Evolutionary conservation across 2,329 filamentous ascomycete species (phyloP).

Genomic region (Aspergillus pseudonomiae): DNA sequence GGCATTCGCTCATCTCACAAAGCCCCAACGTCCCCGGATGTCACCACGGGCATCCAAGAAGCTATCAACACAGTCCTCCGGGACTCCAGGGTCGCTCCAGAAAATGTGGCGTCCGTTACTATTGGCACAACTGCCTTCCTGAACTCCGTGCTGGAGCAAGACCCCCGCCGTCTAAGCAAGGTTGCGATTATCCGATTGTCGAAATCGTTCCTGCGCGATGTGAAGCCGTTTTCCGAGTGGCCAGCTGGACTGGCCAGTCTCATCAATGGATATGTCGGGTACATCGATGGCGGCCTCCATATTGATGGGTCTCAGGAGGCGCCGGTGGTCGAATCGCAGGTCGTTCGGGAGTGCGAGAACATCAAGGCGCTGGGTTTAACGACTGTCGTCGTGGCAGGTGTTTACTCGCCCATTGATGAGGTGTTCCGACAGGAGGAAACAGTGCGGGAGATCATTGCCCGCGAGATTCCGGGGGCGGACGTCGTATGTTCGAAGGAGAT

Average conservation of each 20-base stretch:
- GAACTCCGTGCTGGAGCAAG: slow-evolving; percentile 48
- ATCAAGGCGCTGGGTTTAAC: background rate
- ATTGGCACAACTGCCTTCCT: slow-evolving; percentile 59
- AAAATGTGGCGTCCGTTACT: slow-evolving; percentile 49
- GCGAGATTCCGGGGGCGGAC: background rate
- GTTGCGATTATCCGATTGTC: background rate
- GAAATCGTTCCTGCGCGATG: background rate
- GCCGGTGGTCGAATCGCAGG: background rate
- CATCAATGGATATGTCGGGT: background rate
- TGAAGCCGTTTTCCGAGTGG: background rate
- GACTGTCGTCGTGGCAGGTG: background rate
- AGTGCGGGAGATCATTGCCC: background rate
- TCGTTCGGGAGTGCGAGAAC: background rate
- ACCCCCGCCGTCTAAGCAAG: background rate
- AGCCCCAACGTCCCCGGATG: slow-evolving; percentile 45
- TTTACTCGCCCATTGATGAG: background rate
- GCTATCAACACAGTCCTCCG: slow-evolving; percentile 6
- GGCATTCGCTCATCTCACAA: slow-evolving; percentile 38
- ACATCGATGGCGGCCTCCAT: background rate
- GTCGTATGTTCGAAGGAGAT: background rate
- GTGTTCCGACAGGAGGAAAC: background rate
- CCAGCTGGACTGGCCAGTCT: background rate
- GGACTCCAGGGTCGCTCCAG: slow-evolving; percentile 22
- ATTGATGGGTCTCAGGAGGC: background rate
- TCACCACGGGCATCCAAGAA: slow-evolving; percentile 45